Conservation (phyloP, 371 early-diverging fungal genomes). For the Mucor racemosus region DNA sequence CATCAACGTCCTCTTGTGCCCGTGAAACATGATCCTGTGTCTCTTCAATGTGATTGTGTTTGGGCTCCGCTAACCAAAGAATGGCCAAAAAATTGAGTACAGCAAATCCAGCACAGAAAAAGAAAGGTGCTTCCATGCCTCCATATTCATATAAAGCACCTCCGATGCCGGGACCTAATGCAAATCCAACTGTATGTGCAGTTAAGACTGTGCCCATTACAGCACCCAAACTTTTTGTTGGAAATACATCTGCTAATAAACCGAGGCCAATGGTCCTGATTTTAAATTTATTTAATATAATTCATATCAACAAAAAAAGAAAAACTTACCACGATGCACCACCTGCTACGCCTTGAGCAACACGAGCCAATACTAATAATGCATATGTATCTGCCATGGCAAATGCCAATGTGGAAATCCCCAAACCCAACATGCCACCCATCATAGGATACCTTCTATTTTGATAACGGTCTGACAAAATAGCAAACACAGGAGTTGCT, state of each 20-base stretch:
- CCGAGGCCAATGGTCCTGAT: slow-evolving; percentile 74
- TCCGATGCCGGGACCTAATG: slow-evolving; percentile 80
- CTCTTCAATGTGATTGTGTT: slow-evolving; percentile 24
- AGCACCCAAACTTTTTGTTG: slow-evolving; percentile 68
- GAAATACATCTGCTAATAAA: slow-evolving; percentile 81
- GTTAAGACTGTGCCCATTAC: slow-evolving; percentile 80
- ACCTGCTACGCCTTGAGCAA: slow-evolving; percentile 80
- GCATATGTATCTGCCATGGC: slow-evolving; percentile 69
- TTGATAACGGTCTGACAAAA: slow-evolving; percentile 74
- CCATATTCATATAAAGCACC: slow-evolving; percentile 73
- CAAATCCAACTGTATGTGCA: slow-evolving; percentile 75
- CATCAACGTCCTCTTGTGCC: slow-evolving; percentile 32
- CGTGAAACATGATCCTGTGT: slow-evolving; percentile 28
- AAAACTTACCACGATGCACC: slow-evolving; percentile 74
- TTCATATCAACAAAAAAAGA: neutral
- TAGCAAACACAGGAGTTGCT: slow-evolving; percentile 80
- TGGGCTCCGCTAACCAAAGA: slow-evolving; percentile 65
- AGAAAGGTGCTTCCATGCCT: slow-evolving; percentile 74
- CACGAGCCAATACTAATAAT: slow-evolving; percentile 73
- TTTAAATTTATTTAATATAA: neutral
- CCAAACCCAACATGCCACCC: slow-evolving; percentile 71
- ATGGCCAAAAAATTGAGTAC: slow-evolving; percentile 71
- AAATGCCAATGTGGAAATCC: slow-evolving; percentile 71
- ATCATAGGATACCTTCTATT: slow-evolving; percentile 82
- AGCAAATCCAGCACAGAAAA: slow-evolving; percentile 74